Evolutionary conservation across 495 filamentous ascomycete genomes (phyloP).

Genomic region (Penicillium desertorum): DNA sequence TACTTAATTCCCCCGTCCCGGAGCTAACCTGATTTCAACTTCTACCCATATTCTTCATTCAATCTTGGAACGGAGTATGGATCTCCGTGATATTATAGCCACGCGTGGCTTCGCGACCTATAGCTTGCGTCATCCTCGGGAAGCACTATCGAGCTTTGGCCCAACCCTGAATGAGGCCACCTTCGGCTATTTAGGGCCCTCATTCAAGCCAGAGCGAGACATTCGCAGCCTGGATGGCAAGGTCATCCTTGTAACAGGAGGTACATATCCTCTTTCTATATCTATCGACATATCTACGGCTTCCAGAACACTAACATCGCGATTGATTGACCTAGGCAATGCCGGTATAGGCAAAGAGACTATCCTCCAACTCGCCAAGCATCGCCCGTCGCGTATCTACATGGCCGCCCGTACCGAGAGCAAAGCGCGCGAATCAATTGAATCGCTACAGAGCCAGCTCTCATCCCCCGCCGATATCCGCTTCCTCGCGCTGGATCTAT

Average conservation of each 20-base stretch:
- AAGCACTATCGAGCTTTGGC: conserved; percentile 36
- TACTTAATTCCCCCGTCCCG: neutral
- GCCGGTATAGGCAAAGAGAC: conserved; percentile 66
- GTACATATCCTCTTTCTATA: conserved; percentile 27
- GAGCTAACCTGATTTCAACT: neutral
- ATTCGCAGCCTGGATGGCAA: conserved; percentile 57
- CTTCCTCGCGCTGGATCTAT: conserved; percentile 51
- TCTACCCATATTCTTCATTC: neutral
- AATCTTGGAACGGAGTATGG: conserved; percentile 21
- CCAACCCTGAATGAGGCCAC: conserved; percentile 44
- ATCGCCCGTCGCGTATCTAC: conserved; percentile 61
- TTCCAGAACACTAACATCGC: conserved; percentile 1
- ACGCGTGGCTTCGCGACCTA: conserved; percentile 22
- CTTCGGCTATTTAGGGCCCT: conserved; percentile 36
- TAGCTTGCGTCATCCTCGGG: conserved; percentile 36
- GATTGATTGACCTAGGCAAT: conserved; percentile 49
- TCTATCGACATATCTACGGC: neutral
- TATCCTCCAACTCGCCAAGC: conserved; percentile 59
- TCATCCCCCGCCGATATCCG: conserved; percentile 47
- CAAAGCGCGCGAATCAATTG: conserved; percentile 54
- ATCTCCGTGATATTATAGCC: conserved; percentile 23
- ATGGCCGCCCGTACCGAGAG: conserved; percentile 57
- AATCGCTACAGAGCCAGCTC: conserved; percentile 46
- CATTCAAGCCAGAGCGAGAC: conserved; percentile 55
- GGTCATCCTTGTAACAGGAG: conserved; percentile 63